A percentile compares a stretch with the other conserved stretches of the same genome.
These are phyloP conservation scores for Hemileia vastatrix DNA, from an alignment of 1,284 basidiomycete genomes.

Conservation along the genomic window DNA sequence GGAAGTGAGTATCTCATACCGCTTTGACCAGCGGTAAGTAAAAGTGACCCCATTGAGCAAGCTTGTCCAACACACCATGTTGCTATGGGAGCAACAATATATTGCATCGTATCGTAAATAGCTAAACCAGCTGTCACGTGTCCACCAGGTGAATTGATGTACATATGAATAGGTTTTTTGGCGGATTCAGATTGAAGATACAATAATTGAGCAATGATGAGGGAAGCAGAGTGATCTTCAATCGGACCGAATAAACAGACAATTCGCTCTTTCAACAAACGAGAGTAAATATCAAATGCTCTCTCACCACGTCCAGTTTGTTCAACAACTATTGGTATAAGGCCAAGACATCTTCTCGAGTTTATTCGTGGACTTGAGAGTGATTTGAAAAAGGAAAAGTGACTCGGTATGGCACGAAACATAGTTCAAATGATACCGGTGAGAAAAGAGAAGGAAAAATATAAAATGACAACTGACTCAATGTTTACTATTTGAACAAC, in stretches of 20 bases:
- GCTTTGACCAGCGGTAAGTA: conserved; percentile 65
- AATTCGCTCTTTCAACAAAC: conserved; percentile 75
- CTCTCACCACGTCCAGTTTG: conserved; percentile 86
- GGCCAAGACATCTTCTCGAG: too few species aligned
- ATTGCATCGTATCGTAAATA: conserved; percentile 83
- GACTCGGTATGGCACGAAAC: too few species aligned
- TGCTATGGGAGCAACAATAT: conserved; percentile 82
- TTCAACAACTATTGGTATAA: conserved; percentile 84
- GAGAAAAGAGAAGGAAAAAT: too few species aligned
- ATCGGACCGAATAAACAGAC: conserved; percentile 90
- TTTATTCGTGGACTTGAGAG: too few species aligned
- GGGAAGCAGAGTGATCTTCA: conserved; percentile 67
- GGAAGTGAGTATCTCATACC: conserved; percentile 80
- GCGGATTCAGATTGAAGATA: conserved; percentile 89
- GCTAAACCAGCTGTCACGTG: conserved; percentile 85
- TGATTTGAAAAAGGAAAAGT: too few species aligned
- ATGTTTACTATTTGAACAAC: too few species aligned
- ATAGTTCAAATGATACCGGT: too few species aligned
- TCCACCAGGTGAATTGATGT: conserved; percentile 89
- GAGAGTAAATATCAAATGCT: conserved; percentile 87
- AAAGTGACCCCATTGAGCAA: conserved; percentile 81
- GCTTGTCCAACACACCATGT: conserved; percentile 89
- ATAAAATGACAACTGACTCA: too few species aligned
- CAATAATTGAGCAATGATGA: conserved; percentile 76
- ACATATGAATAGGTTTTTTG: conserved; percentile 82